Evolutionary conservation across 257 asterid genomes (phyloP).

Genomic region (Penstemon eatonii): DNA sequence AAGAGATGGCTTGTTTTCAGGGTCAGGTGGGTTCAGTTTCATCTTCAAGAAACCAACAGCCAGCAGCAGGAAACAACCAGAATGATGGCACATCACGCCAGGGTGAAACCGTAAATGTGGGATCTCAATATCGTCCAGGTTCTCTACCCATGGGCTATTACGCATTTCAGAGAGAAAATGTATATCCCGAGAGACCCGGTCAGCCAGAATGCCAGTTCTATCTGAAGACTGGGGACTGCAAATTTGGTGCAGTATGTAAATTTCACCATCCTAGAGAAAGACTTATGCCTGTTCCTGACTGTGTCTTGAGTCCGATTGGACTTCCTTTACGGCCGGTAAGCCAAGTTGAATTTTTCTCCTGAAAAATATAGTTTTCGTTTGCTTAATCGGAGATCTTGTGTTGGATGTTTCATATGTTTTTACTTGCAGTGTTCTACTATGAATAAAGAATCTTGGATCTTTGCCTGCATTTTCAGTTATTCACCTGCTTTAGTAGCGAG

Average conservation of each 20-base stretch:
- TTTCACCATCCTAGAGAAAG: conserved; percentile 96
- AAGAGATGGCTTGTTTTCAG: conserved; percentile 44
- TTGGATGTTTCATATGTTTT: conserved; percentile 20
- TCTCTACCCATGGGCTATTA: conserved; percentile 68
- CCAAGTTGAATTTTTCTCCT: conserved; percentile 27
- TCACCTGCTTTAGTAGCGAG: conserved; percentile 16
- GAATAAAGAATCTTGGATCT: not conserved
- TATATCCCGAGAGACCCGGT: conserved; percentile 95
- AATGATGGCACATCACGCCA: conserved; percentile 52
- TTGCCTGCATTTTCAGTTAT: conserved; percentile 13
- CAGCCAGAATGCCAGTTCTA: conserved; percentile 96
- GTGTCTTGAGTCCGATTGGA: conserved; percentile 82
- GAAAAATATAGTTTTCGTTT: not conserved
- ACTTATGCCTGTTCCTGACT: conserved; percentile 77
- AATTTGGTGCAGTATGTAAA: conserved; percentile 91
- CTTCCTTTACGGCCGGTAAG: conserved; percentile 95
- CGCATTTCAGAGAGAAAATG: conserved; percentile 71
- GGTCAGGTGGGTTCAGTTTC: conserved; percentile 76
- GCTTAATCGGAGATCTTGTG: conserved; percentile 24
- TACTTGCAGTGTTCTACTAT: conserved; percentile 8
- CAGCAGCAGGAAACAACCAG: conserved; percentile 55
- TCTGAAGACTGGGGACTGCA: conserved; percentile 97
- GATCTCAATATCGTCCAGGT: conserved; percentile 63
- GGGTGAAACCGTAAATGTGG: conserved; percentile 47
- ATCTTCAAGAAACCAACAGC: conserved; percentile 68